These are phyloP conservation scores for Ganoderma lingzhi DNA, from an alignment of 1,284 basidiomycete genomes.

Conservation along the genomic window DNA sequence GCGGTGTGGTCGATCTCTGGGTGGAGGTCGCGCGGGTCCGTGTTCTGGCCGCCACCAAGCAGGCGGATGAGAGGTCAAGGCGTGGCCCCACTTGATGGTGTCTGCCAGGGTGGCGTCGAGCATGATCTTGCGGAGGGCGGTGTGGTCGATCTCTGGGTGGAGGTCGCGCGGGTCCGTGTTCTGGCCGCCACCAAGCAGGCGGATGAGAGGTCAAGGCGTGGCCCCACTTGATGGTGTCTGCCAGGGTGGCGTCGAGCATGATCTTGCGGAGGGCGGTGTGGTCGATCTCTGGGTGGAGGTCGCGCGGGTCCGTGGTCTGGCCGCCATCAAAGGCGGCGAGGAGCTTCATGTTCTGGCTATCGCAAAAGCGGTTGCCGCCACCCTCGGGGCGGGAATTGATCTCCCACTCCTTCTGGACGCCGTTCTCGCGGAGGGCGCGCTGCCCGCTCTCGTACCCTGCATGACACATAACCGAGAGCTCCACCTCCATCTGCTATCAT, in stretches of 20 bases:
- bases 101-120: constrained; percentile 23
- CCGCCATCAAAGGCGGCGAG: constrained; percentile 4
- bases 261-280: constrained; percentile 24
- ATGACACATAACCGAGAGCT: too few species aligned
- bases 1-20: constrained; percentile 29
- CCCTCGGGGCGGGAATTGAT: constrained; percentile 18
- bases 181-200: constrained; percentile 10
- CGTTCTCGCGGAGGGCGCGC: constrained; percentile 30
- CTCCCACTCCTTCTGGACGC: constrained; percentile 19
- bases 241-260: constrained; percentile 23
- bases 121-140: constrained; percentile 23
- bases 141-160: constrained; percentile 29
- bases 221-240: constrained; percentile 21
- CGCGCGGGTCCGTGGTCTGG: not conserved
- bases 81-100: constrained; percentile 23
- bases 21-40: constrained; percentile 10
- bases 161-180: constrained; percentile 3
- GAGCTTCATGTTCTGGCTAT: not conserved
- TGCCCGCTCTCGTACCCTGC: constrained; percentile 23
- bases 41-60: too few species aligned
- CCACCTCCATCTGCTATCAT: too few species aligned
- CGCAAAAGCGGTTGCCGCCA: constrained; percentile 16
- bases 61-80: constrained; percentile 10
- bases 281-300: constrained; percentile 28
- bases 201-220: constrained; percentile 13